A percentile compares a stretch with the other conserved stretches of the same genome.
These are phyloP conservation scores for Pisolithus marmoratus DNA, from an alignment of 768 basidiomycete genomes.

Conservation along the genomic window DNA sequence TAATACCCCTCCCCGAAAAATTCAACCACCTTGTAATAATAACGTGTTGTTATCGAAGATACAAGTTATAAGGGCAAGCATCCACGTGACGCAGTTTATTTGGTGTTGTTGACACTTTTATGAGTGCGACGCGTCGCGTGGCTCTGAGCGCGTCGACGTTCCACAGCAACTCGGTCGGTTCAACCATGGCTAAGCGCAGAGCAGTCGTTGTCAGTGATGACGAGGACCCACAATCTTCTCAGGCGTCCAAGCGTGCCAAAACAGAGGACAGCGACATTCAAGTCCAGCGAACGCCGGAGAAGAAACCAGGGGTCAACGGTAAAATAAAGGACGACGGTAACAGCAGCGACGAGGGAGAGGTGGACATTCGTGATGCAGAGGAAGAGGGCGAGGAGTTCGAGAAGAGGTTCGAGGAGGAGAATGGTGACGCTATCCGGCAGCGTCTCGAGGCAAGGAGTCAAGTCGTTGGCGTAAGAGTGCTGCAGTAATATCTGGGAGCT, in stretches of 20 bases:
- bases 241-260: slow-evolving; percentile 39
- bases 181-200: slow-evolving; percentile 52
- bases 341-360: slow-evolving; percentile 26
- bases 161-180: background rate
- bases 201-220: slow-evolving; percentile 40
- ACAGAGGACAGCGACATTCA: slow-evolving; percentile 35
- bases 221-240: slow-evolving; percentile 26
- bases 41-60: too few relatives aligned
- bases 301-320: slow-evolving; percentile 24
- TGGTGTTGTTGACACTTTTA: background rate
- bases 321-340: slow-evolving; percentile 29
- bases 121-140: slow-evolving; percentile 22
- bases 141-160: slow-evolving; percentile 7
- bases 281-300: slow-evolving; percentile 19
- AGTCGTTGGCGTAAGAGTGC: slow-evolving; percentile 40
- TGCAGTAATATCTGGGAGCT: slow-evolving; percentile 22
- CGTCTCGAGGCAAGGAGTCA: slow-evolving; percentile 42
- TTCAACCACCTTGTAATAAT: too few relatives aligned
- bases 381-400: slow-evolving; percentile 50
- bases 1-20: too few relatives aligned
- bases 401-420: slow-evolving; percentile 56
- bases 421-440: slow-evolving; percentile 51
- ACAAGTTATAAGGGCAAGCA: too few relatives aligned
- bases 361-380: slow-evolving; percentile 32
- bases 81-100: too few relatives aligned